Percentiles rank a stretch among this genome's conserved stretches.
These are phyloP conservation scores for Ramularia endophylla DNA, from an alignment of 2,329 filamentous ascomycete species.

Conservation along the genomic window DNA sequence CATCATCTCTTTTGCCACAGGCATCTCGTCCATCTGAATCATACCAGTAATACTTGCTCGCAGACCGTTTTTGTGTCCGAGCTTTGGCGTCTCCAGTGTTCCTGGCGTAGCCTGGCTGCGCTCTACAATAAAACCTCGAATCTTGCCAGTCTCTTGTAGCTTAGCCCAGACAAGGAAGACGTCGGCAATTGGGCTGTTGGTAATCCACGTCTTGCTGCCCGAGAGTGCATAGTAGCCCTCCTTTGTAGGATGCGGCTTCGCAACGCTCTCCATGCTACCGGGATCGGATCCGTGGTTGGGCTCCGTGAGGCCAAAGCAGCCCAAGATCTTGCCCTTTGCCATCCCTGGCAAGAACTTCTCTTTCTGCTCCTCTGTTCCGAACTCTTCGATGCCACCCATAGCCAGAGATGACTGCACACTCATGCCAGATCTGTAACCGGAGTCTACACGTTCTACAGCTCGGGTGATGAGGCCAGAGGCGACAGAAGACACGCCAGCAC, in stretches of 20 bases:
- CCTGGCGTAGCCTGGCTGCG: slow-evolving; percentile 77
- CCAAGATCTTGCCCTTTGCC: slow-evolving; percentile 75
- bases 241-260: slow-evolving; percentile 78
- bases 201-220: slow-evolving; percentile 92
- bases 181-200: slow-evolving; percentile 85
- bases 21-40: slow-evolving; percentile 91
- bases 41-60: slow-evolving; percentile 93
- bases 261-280: slow-evolving; percentile 81
- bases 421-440: slow-evolving; percentile 87
- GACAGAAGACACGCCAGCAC: slow-evolving; percentile 80
- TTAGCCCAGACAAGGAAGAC: slow-evolving; percentile 89
- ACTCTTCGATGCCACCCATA: slow-evolving; percentile 88
- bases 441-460: slow-evolving; percentile 85
- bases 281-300: slow-evolving; percentile 91
- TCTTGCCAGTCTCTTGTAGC: slow-evolving; percentile 84
- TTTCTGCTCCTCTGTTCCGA: slow-evolving; percentile 81
- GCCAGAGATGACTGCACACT: slow-evolving; percentile 89
- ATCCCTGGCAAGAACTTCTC: slow-evolving; percentile 73
- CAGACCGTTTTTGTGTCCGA: slow-evolving; percentile 94
- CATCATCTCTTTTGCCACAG: slow-evolving; percentile 88
- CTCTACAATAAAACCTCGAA: slow-evolving; percentile 87
- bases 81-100: slow-evolving; percentile 81
- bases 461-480: slow-evolving; percentile 85
- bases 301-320: slow-evolving; percentile 85
- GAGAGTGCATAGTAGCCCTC: slow-evolving; percentile 74